Conservation (phyloP, 352 stramenopile species). For the Phytophthora syringae region DNA sequence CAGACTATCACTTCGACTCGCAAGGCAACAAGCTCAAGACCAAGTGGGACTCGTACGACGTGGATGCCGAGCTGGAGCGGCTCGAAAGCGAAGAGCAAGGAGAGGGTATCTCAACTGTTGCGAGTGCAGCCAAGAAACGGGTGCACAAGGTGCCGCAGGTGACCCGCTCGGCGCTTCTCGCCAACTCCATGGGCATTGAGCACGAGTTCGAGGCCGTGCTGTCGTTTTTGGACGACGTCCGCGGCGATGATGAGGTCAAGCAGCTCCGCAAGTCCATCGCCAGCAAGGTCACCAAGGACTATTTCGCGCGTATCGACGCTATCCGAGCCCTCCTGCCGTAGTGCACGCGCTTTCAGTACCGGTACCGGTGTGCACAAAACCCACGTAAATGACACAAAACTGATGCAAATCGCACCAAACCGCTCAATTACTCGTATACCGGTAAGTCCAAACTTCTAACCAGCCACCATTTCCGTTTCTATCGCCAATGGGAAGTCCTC, state of each 20-base stretch:
- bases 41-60: slow-evolving; percentile 86
- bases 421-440: too few species aligned
- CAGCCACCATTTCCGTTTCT: too few species aligned
- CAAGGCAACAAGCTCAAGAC: slow-evolving; percentile 88
- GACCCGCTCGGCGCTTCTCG: slow-evolving; percentile 53
- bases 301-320: slow-evolving; percentile 72
- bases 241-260: slow-evolving; percentile 69
- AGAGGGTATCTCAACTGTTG: background rate
- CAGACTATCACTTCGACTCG: slow-evolving; percentile 89
- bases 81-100: slow-evolving; percentile 63
- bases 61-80: slow-evolving; percentile 75
- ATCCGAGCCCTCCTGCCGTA: slow-evolving; percentile 44
- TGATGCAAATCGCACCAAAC: too few species aligned
- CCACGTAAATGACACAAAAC: too few species aligned
- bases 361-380: too few species aligned
- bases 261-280: slow-evolving; percentile 75
- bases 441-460: too few species aligned
- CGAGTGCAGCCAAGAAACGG: slow-evolving; percentile 4
- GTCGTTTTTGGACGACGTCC: slow-evolving; percentile 77
- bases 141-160: slow-evolving; percentile 17
- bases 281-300: slow-evolving; percentile 66
- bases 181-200: slow-evolving; percentile 57
- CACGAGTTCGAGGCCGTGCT: slow-evolving; percentile 83
- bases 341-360: too few species aligned
- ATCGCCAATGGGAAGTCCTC: slow-evolving; percentile 21